Percentiles rank a stretch among this genome's conserved stretches.
Conservation (phyloP, 2,329 filamentous ascomycete genomes). For the Arthroderma uncinatum region DNA sequence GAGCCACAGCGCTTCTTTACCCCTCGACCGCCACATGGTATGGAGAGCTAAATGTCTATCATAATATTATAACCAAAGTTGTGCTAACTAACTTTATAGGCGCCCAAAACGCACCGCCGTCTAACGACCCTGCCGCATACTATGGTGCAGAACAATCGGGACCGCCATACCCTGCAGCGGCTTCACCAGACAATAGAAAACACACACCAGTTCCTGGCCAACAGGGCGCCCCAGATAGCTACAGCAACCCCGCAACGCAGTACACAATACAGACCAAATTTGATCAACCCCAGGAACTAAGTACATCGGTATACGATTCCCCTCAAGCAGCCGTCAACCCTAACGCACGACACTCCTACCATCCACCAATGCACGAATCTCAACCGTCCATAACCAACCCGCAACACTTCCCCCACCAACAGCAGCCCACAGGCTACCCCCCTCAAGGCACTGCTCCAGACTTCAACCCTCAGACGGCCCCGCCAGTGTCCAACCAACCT, state of each 20-base stretch:
- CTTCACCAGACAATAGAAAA: conserved; percentile 32
- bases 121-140: conserved; percentile 49
- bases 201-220: conserved; percentile 27
- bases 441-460: conserved; percentile 21
- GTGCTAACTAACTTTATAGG: background rate
- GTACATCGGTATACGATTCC: conserved; percentile 66
- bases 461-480: conserved; percentile 6
- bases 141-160: conserved; percentile 49
- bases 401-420: conserved; percentile 24
- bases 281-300: conserved; percentile 63
- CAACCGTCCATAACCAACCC: conserved; percentile 23
- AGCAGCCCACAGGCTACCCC: conserved; percentile 31
- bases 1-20: conserved; percentile 61
- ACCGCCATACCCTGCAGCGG: conserved; percentile 29
- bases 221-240: conserved; percentile 41
- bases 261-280: conserved; percentile 58
- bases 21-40: conserved; percentile 36
- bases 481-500: conserved; percentile 14
- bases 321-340: conserved; percentile 42
- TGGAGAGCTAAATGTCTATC: conserved; percentile 23
- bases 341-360: conserved; percentile 26
- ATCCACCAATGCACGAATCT: conserved; percentile 18
- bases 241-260: conserved; percentile 28
- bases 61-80: conserved; percentile 35
- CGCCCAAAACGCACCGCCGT: conserved; percentile 23